These are phyloP conservation scores for Auriscalpium vulgare DNA, from an alignment of 768 basidiomycete genomes.

Conservation along the genomic window DNA sequence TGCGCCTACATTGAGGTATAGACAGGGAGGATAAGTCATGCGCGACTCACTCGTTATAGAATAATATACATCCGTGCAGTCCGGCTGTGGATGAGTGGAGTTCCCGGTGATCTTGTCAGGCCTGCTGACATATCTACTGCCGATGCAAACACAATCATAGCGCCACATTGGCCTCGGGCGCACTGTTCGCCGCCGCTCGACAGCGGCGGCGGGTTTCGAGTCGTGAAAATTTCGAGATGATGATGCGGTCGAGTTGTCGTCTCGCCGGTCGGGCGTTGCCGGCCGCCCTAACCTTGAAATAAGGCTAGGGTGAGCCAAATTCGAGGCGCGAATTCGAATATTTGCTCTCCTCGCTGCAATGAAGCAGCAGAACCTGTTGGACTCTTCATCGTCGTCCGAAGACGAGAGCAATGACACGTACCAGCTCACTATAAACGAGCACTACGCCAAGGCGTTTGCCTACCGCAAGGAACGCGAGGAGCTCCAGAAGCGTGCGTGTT, in stretches of 20 bases:
- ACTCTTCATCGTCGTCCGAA: neutral
- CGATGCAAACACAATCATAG: too few species aligned
- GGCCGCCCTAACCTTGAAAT: neutral
- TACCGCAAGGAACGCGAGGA: constrained; percentile 83
- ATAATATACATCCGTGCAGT: too few species aligned
- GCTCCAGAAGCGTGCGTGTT: constrained; percentile 58
- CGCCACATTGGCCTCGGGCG: too few species aligned
- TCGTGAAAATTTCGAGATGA: neutral
- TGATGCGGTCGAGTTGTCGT: neutral
- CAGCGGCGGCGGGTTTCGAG: too few species aligned
- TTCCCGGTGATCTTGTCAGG: too few species aligned
- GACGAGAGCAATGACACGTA: constrained; percentile 33
- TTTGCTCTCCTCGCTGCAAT: neutral
- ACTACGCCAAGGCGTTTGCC: constrained; percentile 77
- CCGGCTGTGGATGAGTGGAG: too few species aligned
- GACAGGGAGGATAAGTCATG: too few species aligned
- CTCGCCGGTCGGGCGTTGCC: neutral
- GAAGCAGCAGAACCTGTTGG: constrained; percentile 8
- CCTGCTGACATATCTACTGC: too few species aligned
- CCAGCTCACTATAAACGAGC: constrained; percentile 61
- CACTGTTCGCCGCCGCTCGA: too few species aligned
- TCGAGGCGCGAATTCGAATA: too few species aligned
- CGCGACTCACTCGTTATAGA: too few species aligned
- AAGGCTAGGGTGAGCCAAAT: too few species aligned
- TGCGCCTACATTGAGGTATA: constrained; percentile 16